A percentile compares a stretch with the other conserved stretches of the same genome.
These are phyloP conservation scores for Globisporangium acanthophoron DNA, from an alignment of 352 stramenopile genomes.

Conservation along the genomic window DNA sequence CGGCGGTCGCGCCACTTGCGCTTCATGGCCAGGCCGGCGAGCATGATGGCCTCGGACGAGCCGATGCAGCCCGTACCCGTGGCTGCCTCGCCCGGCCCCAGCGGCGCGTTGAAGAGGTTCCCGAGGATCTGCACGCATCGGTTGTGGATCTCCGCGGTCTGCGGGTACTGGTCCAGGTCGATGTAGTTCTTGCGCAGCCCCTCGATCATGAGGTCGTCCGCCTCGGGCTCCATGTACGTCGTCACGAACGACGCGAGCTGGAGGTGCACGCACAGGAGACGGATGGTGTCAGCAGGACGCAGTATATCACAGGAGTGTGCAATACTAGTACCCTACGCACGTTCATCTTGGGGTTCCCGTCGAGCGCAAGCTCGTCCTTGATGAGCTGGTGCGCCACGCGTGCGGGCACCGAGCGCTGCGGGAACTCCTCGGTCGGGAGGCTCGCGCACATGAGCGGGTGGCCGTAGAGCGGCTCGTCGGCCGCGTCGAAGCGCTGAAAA, in stretches of 20 bases:
- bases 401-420: slow-evolving; percentile 58
- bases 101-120: slow-evolving; percentile 86
- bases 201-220: slow-evolving; percentile 87
- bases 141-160: slow-evolving; percentile 92
- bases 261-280: neutral
- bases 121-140: slow-evolving; percentile 90
- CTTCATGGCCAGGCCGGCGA: slow-evolving; percentile 89
- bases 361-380: slow-evolving; percentile 85
- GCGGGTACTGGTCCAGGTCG: slow-evolving; percentile 90
- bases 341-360: slow-evolving; percentile 90
- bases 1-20: slow-evolving; percentile 87
- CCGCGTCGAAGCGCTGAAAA: slow-evolving; percentile 13
- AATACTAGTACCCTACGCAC: slow-evolving; percentile 15
- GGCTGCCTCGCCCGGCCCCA: slow-evolving; percentile 43
- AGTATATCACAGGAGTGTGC: neutral
- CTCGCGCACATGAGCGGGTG: slow-evolving; percentile 76
- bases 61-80: slow-evolving; percentile 88
- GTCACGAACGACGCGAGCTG: slow-evolving; percentile 88
- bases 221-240: slow-evolving; percentile 90
- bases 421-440: slow-evolving; percentile 60
- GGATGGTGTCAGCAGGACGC: no score
- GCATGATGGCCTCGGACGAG: slow-evolving; percentile 91
- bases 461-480: slow-evolving; percentile 62
- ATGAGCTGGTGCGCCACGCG: slow-evolving; percentile 85
- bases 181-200: slow-evolving; percentile 91